Conservation (phyloP, 305 asterid genomes). For the Plantago rigida region DNA sequence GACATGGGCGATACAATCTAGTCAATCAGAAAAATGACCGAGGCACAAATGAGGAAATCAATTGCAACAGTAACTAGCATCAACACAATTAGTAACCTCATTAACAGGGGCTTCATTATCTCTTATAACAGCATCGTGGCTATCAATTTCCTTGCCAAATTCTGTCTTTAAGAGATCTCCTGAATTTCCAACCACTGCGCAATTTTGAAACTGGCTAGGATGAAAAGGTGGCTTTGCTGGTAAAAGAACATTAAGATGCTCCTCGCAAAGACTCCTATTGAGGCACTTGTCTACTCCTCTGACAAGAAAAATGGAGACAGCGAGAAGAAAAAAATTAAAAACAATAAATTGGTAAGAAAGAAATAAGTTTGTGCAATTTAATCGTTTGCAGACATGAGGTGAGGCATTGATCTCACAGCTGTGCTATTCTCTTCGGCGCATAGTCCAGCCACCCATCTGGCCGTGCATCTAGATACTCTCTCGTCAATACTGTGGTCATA, state of each 20-base stretch:
- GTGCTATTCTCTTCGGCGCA: conserved; percentile 91
- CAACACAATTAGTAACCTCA: conserved; percentile 42
- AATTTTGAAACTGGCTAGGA: conserved; percentile 79
- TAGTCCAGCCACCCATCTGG: conserved; percentile 94
- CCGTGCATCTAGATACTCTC: conserved; percentile 87
- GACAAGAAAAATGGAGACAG: conserved; percentile 4
- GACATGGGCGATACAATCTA: background rate
- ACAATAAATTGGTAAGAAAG: conserved; percentile 10
- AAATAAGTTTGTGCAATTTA: conserved; percentile 1
- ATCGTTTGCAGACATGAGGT: too few species aligned
- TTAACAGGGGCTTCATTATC: conserved; percentile 96
- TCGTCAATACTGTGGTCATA: conserved; percentile 94
- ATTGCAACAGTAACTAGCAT: conserved; percentile 10
- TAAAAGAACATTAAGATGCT: conserved; percentile 65
- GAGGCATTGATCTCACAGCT: conserved; percentile 45
- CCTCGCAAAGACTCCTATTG: conserved; percentile 80
- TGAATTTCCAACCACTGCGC: conserved; percentile 96
- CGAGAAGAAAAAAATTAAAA: background rate
- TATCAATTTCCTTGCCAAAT: conserved; percentile 82
- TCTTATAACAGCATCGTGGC: conserved; percentile 89
- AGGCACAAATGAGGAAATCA: background rate
- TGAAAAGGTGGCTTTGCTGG: conserved; percentile 92
- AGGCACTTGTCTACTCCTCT: conserved; percentile 87
- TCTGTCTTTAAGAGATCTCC: conserved; percentile 91
- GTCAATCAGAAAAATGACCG: background rate